These are phyloP conservation scores for Zygnema circumcarinatum DNA, from an alignment of 139 green algal species.

Conservation along the genomic window DNA sequence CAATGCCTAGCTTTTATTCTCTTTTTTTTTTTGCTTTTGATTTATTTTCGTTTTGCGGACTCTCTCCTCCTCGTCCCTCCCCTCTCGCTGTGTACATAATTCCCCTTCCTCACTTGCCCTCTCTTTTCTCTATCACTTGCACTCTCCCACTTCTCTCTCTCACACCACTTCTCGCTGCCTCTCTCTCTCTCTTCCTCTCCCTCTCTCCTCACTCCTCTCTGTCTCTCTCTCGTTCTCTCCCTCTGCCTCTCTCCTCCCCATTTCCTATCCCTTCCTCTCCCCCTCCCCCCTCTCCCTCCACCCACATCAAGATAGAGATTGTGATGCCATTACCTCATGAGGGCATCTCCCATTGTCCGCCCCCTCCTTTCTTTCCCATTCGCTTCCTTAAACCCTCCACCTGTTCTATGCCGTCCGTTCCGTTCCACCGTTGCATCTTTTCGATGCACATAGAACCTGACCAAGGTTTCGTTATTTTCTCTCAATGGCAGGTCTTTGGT, in stretches of 20 bases:
- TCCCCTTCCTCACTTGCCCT: too few species aligned
- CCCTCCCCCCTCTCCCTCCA: neutral
- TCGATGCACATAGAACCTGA: neutral
- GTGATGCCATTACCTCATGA: neutral
- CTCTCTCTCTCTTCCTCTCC: neutral
- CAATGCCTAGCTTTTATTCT: too few species aligned
- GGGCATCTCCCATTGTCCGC: neutral
- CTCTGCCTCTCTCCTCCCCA: too few species aligned
- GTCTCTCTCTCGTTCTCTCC: neutral
- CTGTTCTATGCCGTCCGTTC: neutral
- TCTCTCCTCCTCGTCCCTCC: too few species aligned
- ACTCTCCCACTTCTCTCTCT: neutral
- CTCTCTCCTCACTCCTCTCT: neutral
- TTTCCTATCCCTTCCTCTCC: neutral
- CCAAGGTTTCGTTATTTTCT: too few species aligned
- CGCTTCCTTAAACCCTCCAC: neutral
- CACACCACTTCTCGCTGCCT: neutral
- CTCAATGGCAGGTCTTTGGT: too few species aligned
- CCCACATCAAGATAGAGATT: too few species aligned
- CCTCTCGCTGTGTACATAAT: too few species aligned
- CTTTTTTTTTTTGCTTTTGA: too few species aligned
- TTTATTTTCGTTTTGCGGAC: too few species aligned
- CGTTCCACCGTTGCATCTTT: neutral
- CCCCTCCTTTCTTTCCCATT: neutral
- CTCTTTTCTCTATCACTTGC: too few species aligned